A percentile compares a stretch with the other conserved stretches of the same genome.
These are phyloP conservation scores for Tagetes patula DNA, from an alignment of 129 eudicot species.

Conservation along the genomic window DNA sequence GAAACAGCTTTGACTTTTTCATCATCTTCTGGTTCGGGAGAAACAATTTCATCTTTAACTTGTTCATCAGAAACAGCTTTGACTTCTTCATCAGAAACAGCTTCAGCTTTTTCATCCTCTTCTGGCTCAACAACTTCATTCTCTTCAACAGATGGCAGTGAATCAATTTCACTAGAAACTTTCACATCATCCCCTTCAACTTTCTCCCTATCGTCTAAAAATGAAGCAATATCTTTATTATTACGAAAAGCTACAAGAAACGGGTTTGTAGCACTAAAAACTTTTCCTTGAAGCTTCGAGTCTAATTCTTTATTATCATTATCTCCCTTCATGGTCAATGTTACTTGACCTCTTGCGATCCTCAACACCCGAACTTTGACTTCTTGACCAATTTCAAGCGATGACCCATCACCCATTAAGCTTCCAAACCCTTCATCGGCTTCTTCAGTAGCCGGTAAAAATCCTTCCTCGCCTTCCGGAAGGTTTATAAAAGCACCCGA, in stretches of 20 bases:
- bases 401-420: conserved; percentile 53
- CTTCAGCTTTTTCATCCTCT: conserved; percentile 14
- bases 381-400: conserved; percentile 77
- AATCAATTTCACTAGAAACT: conserved; percentile 28
- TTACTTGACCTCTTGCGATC: conserved; percentile 63
- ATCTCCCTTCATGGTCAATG: conserved; percentile 84
- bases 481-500: conserved; percentile 84
- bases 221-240: conserved; percentile 67
- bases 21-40: background rate
- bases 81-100: conserved; percentile 14
- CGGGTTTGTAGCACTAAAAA: conserved; percentile 65
- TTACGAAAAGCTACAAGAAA: conserved; percentile 79
- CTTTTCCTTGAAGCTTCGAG: conserved; percentile 51
- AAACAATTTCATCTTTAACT: background rate
- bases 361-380: conserved; percentile 85
- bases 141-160: conserved; percentile 32
- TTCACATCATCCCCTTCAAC: conserved; percentile 22
- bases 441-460: conserved; percentile 83
- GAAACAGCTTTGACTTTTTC: background rate
- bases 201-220: conserved; percentile 68
- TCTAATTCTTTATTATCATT: conserved; percentile 47
- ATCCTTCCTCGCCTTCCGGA: conserved; percentile 95
- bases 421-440: conserved; percentile 63
- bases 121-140: conserved; percentile 17
- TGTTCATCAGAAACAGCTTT: conserved; percentile 1